Percentiles rank a stretch among this genome's conserved stretches.
These are phyloP conservation scores for Ophioceras dolichostomum DNA, from an alignment of 2,329 filamentous ascomycete genomes.

Conservation along the genomic window DNA sequence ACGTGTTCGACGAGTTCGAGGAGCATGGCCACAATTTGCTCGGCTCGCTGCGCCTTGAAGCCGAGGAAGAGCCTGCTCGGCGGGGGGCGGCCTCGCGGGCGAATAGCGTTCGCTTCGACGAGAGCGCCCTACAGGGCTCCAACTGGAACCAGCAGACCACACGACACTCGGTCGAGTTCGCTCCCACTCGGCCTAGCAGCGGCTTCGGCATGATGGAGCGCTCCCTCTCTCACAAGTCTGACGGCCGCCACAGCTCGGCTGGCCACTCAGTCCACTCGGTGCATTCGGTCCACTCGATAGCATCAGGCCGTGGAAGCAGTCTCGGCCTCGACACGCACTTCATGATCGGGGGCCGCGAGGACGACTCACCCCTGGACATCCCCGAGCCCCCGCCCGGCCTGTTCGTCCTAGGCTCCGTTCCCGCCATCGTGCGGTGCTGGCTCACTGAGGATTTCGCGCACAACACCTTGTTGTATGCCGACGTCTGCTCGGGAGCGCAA, in stretches of 20 bases:
- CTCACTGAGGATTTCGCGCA: slow-evolving; percentile 84
- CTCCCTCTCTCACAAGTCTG: slow-evolving; percentile 86
- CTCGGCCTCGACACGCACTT: slow-evolving; percentile 70
- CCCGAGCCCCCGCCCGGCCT: slow-evolving; percentile 71
- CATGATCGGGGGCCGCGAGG: slow-evolving; percentile 47
- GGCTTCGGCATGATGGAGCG: slow-evolving; percentile 83
- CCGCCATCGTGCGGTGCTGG: slow-evolving; percentile 94
- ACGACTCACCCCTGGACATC: slow-evolving; percentile 58
- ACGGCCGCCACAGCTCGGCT: slow-evolving; percentile 88
- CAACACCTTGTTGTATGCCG: slow-evolving; percentile 78
- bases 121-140: slow-evolving; percentile 81
- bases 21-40: slow-evolving; percentile 73
- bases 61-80: slow-evolving; percentile 74
- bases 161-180: slow-evolving; percentile 73
- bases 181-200: slow-evolving; percentile 64
- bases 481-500: slow-evolving; percentile 84
- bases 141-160: slow-evolving; percentile 76
- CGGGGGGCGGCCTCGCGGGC: slow-evolving; percentile 82
- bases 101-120: slow-evolving; percentile 95
- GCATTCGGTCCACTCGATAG: slow-evolving; percentile 54
- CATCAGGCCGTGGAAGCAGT: slow-evolving; percentile 75
- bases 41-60: slow-evolving; percentile 71
- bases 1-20: slow-evolving; percentile 84
- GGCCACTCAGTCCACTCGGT: slow-evolving; percentile 60
- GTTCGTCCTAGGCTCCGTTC: slow-evolving; percentile 76